These are phyloP conservation scores for Parastagonospora nodorum DNA, from an alignment of 2,329 filamentous ascomycete species.

Conservation along the genomic window DNA sequence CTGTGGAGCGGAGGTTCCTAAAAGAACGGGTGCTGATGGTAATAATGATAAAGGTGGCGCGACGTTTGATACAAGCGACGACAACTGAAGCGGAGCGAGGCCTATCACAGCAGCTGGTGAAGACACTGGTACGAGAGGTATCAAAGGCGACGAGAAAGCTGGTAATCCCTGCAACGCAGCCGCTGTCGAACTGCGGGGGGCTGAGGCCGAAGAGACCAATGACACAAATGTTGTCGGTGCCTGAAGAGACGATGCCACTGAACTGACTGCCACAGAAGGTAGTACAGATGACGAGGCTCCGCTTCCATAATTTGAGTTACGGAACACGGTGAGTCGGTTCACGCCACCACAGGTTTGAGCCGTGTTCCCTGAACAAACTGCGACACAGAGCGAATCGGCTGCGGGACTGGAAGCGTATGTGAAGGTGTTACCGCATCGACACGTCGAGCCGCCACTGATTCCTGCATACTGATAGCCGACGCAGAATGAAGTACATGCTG, in stretches of 20 bases:
- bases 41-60: too few relatives aligned
- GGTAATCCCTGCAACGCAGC: too few relatives aligned
- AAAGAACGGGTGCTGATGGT: too few relatives aligned
- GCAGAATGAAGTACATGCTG: neutral
- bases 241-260: neutral
- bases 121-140: too few relatives aligned
- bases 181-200: neutral
- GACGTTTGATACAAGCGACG: too few relatives aligned
- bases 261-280: neutral
- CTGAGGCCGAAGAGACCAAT: neutral
- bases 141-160: too few relatives aligned
- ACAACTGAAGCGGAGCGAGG: too few relatives aligned
- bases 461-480: slow-evolving; percentile 1
- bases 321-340: neutral
- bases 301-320: neutral
- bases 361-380: neutral
- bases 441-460: neutral
- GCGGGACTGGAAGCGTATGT: neutral
- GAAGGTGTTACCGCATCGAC: slow-evolving; percentile 1
- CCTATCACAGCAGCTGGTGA: too few relatives aligned
- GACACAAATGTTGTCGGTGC: neutral
- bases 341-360: neutral
- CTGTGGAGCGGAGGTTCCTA: too few relatives aligned
- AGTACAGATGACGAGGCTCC: neutral
- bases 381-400: neutral